Conservation (phyloP, 164 flowering plant species). For the Kalanchoe fedtschenkoi region DNA sequence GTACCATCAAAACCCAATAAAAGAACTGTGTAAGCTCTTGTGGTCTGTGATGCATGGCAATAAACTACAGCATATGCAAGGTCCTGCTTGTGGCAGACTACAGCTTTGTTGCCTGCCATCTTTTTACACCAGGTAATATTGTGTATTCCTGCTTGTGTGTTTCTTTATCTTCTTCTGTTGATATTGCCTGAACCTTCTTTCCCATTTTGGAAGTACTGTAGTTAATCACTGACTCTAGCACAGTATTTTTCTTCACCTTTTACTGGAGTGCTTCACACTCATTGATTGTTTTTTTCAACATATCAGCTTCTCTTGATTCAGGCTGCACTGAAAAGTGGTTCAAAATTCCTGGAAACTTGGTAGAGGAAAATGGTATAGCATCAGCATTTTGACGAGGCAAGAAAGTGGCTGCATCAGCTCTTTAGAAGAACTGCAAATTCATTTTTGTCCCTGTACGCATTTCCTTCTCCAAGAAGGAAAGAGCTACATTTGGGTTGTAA, state of each 20-base stretch:
- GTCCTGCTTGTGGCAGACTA: conserved; percentile 29
- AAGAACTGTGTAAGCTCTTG: conserved; percentile 3
- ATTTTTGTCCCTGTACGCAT: conserved; percentile 17
- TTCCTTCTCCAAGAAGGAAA: conserved; percentile 41
- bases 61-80: conserved; percentile 30
- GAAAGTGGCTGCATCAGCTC: conserved; percentile 15
- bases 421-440: conserved; percentile 21
- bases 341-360: conserved; percentile 25
- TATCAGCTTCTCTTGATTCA: conserved; percentile 36
- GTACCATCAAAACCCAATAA: conserved; percentile 6
- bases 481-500: conserved; percentile 22
- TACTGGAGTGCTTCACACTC: conserved; percentile 27
- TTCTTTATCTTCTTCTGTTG: conserved; percentile 23
- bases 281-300: conserved; percentile 37
- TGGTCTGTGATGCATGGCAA: conserved; percentile 15
- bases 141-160: conserved; percentile 18
- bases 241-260: conserved; percentile 37
- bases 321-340: conserved; percentile 22
- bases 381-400: conserved; percentile 31
- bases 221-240: conserved; percentile 52
- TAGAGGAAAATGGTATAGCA: conserved; percentile 36
- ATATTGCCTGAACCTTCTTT: conserved; percentile 16
- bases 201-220: conserved; percentile 30
- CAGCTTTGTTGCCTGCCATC: conserved; percentile 13
- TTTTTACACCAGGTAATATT: conserved; percentile 15